These are phyloP conservation scores for Triticum dicoccoides DNA, from an alignment of 176 grass and related monocot species.

Conservation along the genomic window DNA sequence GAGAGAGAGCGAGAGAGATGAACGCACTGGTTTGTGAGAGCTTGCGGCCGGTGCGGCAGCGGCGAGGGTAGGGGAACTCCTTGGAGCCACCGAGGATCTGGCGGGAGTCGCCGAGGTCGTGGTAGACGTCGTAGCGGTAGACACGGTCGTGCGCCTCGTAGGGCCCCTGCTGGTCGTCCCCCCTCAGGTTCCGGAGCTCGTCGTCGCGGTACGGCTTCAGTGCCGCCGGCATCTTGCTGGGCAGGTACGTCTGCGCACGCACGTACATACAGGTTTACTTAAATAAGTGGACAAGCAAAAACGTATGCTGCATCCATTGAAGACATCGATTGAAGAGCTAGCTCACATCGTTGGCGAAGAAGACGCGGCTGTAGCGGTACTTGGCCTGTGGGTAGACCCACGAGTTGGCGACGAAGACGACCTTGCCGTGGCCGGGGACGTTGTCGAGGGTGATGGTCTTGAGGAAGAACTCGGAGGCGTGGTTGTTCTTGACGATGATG, in stretches of 20 bases:
- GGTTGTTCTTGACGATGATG: slow-evolving; percentile 34
- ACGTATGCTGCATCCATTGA: no score
- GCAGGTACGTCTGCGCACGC: neutral
- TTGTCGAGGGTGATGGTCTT: slow-evolving; percentile 27
- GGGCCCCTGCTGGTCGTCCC: neutral
- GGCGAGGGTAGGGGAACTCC: neutral
- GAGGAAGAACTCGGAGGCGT: slow-evolving; percentile 25
- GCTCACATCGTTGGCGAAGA: no score
- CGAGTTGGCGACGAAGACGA: slow-evolving; percentile 30
- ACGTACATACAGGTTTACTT: no score
- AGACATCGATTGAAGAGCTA: no score
- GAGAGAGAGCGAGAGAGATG: neutral
- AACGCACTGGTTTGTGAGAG: neutral
- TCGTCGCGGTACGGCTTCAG: slow-evolving; percentile 21
- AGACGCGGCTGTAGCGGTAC: slow-evolving; percentile 19
- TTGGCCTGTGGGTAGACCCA: slow-evolving; percentile 24
- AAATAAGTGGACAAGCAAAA: no score
- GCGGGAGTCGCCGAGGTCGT: slow-evolving; percentile 14
- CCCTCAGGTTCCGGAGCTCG: slow-evolving; percentile 24
- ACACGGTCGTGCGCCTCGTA: slow-evolving; percentile 13
- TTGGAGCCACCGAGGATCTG: neutral
- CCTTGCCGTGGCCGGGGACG: slow-evolving; percentile 5
- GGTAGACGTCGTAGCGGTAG: slow-evolving; percentile 29
- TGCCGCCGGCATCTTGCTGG: neutral
- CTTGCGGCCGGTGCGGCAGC: slow-evolving; percentile 3